A percentile compares a stretch with the other conserved stretches of the same genome.
Evolutionary conservation across 2,329 filamentous ascomycete genomes (phyloP).

Genomic region (Diaporthe sp.): DNA sequence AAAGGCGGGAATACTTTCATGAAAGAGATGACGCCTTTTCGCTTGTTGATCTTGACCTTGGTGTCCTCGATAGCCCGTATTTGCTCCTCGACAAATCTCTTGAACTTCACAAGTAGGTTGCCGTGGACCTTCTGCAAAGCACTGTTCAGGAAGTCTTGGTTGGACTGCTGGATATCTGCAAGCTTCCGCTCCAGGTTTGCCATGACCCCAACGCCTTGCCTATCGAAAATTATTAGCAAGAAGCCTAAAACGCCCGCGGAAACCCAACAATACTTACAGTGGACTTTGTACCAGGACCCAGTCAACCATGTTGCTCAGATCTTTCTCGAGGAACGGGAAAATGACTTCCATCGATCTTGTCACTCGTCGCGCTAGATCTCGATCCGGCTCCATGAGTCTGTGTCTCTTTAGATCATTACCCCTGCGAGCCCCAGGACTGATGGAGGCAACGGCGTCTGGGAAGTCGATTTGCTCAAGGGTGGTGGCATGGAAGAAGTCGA

Average conservation of each 20-base stretch:
- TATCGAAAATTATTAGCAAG: conserved; percentile 52
- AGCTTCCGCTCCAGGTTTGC: conserved; percentile 85
- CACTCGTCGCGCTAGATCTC: conserved; percentile 86
- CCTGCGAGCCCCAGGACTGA: conserved; percentile 75
- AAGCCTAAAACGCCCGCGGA: background rate
- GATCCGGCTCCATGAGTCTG: conserved; percentile 89
- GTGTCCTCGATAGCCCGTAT: conserved; percentile 97
- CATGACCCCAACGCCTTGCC: conserved; percentile 91
- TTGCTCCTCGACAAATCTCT: conserved; percentile 93
- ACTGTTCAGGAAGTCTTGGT: conserved; percentile 89
- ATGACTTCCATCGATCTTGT: conserved; percentile 91
- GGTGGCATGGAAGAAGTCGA: conserved; percentile 97
- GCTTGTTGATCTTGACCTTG: conserved; percentile 99
- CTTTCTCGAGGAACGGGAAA: conserved; percentile 84
- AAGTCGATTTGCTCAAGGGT: conserved; percentile 88
- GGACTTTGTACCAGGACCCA: conserved; percentile 87
- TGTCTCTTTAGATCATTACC: conserved; percentile 81
- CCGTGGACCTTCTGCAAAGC: conserved; percentile 85
- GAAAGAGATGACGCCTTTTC: conserved; percentile 95
- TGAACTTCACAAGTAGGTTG: conserved; percentile 81
- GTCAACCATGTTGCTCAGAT: conserved; percentile 84
- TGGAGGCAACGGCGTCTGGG: conserved; percentile 79
- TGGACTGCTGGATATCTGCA: conserved; percentile 85
- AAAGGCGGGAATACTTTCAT: conserved; percentile 95
- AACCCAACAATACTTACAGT: conserved; percentile 71